These are phyloP conservation scores for Crataegus laevigata DNA, from an alignment of 306 rosid genomes.

Conservation along the genomic window DNA sequence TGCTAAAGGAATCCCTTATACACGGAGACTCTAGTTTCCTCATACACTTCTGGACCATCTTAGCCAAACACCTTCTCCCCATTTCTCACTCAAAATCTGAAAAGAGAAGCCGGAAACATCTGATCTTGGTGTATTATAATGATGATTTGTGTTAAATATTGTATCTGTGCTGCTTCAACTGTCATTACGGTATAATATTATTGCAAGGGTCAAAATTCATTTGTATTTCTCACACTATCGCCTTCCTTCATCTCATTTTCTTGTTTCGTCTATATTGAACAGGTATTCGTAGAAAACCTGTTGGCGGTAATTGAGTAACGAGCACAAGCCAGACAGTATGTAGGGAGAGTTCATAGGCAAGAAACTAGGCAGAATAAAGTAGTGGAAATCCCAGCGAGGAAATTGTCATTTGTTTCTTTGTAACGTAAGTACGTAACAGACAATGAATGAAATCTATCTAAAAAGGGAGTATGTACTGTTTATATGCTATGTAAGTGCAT, in stretches of 20 bases:
- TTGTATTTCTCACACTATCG: neutral
- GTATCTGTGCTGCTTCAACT: neutral
- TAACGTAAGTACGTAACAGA: neutral
- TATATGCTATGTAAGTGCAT: neutral
- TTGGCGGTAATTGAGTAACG: conserved; percentile 14
- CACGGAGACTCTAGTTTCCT: neutral
- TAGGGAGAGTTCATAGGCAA: neutral
- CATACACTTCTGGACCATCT: neutral
- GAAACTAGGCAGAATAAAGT: neutral
- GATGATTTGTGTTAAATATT: neutral
- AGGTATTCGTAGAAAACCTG: conserved; percentile 35
- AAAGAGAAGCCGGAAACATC: neutral
- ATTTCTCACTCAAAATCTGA: neutral
- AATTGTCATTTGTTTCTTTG: conserved; percentile 1
- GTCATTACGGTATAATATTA: neutral
- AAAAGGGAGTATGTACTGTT: neutral
- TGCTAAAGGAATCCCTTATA: neutral
- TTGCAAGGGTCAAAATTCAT: neutral
- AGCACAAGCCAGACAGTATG: neutral
- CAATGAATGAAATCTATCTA: neutral
- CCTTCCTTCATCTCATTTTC: neutral
- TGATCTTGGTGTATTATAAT: neutral
- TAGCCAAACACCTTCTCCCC: neutral
- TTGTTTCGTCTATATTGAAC: conserved; percentile 27
- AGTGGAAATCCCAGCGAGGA: neutral